phyloP scores from a whole-genome alignment of 2,329 filamentous ascomycete genomes.

The Penicillium vulpinum region DNA sequence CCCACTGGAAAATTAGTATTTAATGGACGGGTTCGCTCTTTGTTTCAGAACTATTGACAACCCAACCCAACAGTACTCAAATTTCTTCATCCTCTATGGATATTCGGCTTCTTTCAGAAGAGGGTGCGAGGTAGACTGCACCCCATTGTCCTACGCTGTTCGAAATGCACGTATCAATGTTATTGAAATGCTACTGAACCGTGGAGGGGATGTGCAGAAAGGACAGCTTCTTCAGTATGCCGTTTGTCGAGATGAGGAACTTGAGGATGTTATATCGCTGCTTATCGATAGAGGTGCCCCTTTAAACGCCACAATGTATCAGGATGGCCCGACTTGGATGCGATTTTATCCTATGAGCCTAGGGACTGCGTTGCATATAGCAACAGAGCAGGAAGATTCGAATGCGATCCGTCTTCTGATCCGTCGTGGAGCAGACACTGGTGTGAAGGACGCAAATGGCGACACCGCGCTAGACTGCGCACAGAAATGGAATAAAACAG shows the following conservation, averaged over 20 bases:
- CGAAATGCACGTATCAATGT: conserved; percentile 11
- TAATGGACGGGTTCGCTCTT: too few relatives aligned
- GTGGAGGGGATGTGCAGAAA: conserved; percentile 18
- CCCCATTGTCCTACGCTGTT: conserved; percentile 24
- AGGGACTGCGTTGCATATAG: conserved; percentile 8
- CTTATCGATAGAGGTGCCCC: conserved; percentile 18
- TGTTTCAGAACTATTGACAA: too few relatives aligned
- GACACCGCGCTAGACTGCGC: too few relatives aligned
- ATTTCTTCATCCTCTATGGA: too few relatives aligned
- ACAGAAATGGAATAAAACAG: too few relatives aligned
- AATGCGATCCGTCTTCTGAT: too few relatives aligned
- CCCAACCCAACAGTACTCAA: too few relatives aligned
- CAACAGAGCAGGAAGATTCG: too few relatives aligned
- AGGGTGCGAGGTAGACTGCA: conserved; percentile 20
- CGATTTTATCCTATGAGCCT: conserved; percentile 8
- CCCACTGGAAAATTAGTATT: too few relatives aligned
- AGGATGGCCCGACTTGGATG: conserved; percentile 15
- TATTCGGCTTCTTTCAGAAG: too few relatives aligned
- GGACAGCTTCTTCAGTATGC: conserved; percentile 26
- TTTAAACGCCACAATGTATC: conserved; percentile 22
- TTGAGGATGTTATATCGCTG: conserved; percentile 13
- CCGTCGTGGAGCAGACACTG: too few relatives aligned
- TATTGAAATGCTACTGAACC: conserved; percentile 21
- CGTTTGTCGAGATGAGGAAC: conserved; percentile 10
- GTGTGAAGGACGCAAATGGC: too few relatives aligned